These are phyloP conservation scores for Yamagishiella unicocca DNA, from an alignment of 139 green algal species.

Conservation along the genomic window DNA sequence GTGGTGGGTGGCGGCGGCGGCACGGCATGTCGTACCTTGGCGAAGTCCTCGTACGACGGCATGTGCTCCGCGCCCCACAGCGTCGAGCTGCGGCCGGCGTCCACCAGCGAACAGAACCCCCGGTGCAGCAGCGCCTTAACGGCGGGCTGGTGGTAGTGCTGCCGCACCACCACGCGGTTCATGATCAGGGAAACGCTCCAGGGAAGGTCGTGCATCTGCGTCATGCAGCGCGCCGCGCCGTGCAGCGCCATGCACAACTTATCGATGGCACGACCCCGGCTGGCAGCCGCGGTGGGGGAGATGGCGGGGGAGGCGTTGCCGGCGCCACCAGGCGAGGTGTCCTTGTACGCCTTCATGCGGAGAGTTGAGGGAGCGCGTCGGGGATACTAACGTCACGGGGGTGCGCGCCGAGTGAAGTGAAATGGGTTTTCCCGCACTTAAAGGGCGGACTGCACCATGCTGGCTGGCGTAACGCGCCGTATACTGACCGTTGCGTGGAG, in stretches of 20 bases:
- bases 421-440: too few relatives aligned
- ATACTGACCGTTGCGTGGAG: too few relatives aligned
- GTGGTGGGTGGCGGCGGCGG: too few relatives aligned
- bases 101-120: background rate
- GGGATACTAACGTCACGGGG: too few relatives aligned
- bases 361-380: too few relatives aligned
- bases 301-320: background rate
- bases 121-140: slow-evolving; percentile 25
- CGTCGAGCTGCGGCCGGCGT: background rate
- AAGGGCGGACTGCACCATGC: too few relatives aligned
- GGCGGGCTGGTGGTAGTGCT: slow-evolving; percentile 42
- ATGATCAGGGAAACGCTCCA: background rate
- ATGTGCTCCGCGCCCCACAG: slow-evolving; percentile 13
- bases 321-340: background rate
- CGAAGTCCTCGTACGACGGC: slow-evolving; percentile 22
- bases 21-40: slow-evolving; percentile 34
- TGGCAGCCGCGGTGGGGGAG: background rate
- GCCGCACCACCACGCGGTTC: slow-evolving; percentile 28
- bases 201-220: slow-evolving; percentile 33
- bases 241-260: slow-evolving; percentile 33
- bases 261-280: background rate
- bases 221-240: slow-evolving; percentile 9
- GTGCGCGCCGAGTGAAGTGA: too few relatives aligned
- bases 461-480: too few relatives aligned
- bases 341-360: slow-evolving; percentile 10